Conservation (phyloP, 78 protist species). For the Emiliania huxleyi region DNA sequence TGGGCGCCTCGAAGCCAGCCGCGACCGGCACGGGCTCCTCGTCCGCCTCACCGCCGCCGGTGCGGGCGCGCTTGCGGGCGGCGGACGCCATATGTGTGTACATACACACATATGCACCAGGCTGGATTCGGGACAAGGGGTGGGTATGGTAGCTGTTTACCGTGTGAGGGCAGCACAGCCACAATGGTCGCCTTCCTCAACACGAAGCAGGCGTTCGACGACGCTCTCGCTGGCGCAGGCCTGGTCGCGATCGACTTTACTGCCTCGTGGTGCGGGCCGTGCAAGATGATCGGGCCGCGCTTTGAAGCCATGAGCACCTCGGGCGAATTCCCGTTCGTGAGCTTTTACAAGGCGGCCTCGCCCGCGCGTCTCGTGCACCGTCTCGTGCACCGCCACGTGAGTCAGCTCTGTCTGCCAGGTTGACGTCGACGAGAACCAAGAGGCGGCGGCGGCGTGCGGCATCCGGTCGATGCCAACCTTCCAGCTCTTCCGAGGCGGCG, state of each 20-base stretch:
- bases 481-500: slow-evolving; percentile 33
- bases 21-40: no score
- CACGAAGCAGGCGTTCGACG: no score
- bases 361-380: not conserved
- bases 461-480: slow-evolving; percentile 57
- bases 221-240: not conserved
- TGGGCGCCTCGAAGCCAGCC: no score
- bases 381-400: not conserved
- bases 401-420: slow-evolving; percentile 27
- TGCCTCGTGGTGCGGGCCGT: slow-evolving; percentile 52
- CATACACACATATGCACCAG: no score
- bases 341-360: not conserved
- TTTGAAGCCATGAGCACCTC: not conserved
- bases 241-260: slow-evolving; percentile 32
- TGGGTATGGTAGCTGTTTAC: no score
- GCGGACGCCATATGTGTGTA: no score
- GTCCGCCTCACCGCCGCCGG: no score
- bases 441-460: slow-evolving; percentile 23
- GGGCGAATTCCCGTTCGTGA: not conserved
- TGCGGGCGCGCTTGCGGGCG: no score
- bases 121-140: no score
- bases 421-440: slow-evolving; percentile 54
- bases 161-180: no score
- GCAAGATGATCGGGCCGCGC: slow-evolving; percentile 26
- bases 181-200: no score